Conservation (phyloP, 208 protist species). For the Vickermania spadyakhi region DNA sequence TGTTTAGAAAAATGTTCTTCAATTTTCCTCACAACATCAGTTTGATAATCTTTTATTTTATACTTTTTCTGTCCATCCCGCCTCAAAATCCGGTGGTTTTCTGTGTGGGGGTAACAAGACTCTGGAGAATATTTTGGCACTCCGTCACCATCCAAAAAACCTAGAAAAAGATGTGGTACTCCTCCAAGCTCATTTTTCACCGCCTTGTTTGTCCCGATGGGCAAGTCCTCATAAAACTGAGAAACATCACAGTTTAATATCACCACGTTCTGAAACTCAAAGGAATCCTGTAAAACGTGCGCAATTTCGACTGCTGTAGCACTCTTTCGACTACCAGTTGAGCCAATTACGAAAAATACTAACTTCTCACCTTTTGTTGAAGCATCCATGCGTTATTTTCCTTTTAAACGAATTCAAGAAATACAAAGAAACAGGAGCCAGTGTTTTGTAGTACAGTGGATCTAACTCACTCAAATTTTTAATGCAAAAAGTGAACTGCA, state of each 20-base stretch:
- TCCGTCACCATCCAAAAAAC: conserved; percentile 40
- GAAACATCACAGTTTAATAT: conserved; percentile 85
- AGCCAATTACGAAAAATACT: conserved; percentile 78
- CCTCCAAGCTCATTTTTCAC: conserved; percentile 32
- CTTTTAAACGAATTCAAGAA: too few species aligned
- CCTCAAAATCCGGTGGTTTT: not conserved
- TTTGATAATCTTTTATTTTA: conserved; percentile 1
- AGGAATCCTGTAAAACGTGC: conserved; percentile 20
- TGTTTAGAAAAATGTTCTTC: conserved; percentile 26
- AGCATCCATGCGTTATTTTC: too few species aligned
- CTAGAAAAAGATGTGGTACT: conserved; percentile 71
- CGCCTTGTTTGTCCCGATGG: conserved; percentile 84
- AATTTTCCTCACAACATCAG: conserved; percentile 58
- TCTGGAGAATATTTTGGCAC: conserved; percentile 13
- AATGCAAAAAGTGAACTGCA: too few species aligned
- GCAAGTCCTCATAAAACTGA: conserved; percentile 82
- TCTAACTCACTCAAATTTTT: too few species aligned
- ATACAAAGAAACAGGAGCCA: too few species aligned
- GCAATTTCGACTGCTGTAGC: conserved; percentile 58
- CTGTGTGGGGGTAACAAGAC: conserved; percentile 12
- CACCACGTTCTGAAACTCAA: conserved; percentile 47
- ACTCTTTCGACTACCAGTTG: conserved; percentile 85
- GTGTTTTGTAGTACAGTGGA: too few species aligned
- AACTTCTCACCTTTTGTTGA: conserved; percentile 7
- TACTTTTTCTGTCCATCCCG: not conserved